phyloP scores from a whole-genome alignment of 306 rosid genomes.

The Abrus precatorius region DNA sequence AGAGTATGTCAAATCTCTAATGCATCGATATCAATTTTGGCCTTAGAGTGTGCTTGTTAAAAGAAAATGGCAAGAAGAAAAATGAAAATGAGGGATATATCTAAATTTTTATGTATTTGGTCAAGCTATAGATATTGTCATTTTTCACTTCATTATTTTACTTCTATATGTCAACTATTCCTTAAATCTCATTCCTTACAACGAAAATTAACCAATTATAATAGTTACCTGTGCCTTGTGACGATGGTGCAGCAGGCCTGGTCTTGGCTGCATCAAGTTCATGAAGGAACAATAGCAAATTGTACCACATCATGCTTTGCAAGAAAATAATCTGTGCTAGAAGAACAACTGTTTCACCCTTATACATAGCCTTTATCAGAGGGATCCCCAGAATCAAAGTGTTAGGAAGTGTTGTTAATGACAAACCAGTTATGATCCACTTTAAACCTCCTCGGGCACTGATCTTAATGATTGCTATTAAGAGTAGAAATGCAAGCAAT shows the following conservation, averaged over 20 bases:
- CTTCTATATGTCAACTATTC: constrained; percentile 14
- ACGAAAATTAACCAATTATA: not conserved
- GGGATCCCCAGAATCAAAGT: constrained; percentile 91
- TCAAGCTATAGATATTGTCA: not conserved
- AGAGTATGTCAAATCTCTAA: constrained; percentile 12
- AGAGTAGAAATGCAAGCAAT: constrained; percentile 59
- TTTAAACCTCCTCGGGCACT: constrained; percentile 66
- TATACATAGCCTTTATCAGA: constrained; percentile 84
- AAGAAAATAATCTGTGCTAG: constrained; percentile 81
- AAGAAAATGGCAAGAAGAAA: not conserved
- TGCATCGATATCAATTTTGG: not conserved
- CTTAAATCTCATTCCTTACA: constrained; percentile 26
- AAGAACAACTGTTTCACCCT: constrained; percentile 62
- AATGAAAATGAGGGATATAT: not conserved
- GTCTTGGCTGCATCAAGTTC: constrained; percentile 77
- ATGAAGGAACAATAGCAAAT: constrained; percentile 74
- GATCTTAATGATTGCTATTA: constrained; percentile 62
- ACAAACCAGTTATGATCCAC: constrained; percentile 75
- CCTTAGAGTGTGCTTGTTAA: not conserved
- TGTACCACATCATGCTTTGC: constrained; percentile 94
- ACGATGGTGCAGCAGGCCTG: constrained; percentile 59
- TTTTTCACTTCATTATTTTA: not conserved
- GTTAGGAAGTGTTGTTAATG: constrained; percentile 91
- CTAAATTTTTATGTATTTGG: not conserved
- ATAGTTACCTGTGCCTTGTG: constrained; percentile 71